phyloP scores from a whole-genome alignment of 1,139 yeast species.

The Candida glucosophila region DNA sequence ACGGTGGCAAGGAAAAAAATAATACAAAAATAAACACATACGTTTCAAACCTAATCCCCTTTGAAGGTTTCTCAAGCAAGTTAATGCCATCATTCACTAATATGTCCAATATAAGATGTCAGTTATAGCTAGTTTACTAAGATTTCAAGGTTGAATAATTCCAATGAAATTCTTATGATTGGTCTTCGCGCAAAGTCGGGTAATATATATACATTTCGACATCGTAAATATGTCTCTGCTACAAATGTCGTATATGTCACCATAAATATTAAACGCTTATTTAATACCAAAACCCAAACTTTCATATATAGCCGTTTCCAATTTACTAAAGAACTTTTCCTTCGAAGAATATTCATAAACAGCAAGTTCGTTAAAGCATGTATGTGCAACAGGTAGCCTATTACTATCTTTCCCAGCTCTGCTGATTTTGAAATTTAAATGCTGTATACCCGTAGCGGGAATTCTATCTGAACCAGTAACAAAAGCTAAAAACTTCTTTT shows the following conservation, averaged over 20 bases:
- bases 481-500: conserved; percentile 60
- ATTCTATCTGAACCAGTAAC: conserved; percentile 87
- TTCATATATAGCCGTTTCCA: conserved; percentile 61
- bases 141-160: too few species aligned
- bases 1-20: neutral
- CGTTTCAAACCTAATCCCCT: conserved; percentile 38
- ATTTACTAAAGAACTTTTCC: conserved; percentile 45
- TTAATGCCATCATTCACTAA: conserved; percentile 22
- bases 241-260: too few species aligned
- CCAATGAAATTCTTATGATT: too few species aligned
- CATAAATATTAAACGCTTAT: too few species aligned
- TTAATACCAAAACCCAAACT: conserved; percentile 83
- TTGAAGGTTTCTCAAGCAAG: conserved; percentile 50
- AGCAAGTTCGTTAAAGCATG: conserved; percentile 87
- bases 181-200: too few species aligned
- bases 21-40: conserved; percentile 12
- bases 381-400: conserved; percentile 77
- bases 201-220: too few species aligned
- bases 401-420: conserved; percentile 35
- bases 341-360: conserved; percentile 53
- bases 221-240: neutral
- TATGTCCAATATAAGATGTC: conserved; percentile 1
- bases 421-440: conserved; percentile 60
- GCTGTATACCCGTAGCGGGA: conserved; percentile 85
- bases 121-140: too few species aligned